Evolutionary conservation across 306 rosid species (phyloP).

Genomic region (Aeschynomene evenia): DNA sequence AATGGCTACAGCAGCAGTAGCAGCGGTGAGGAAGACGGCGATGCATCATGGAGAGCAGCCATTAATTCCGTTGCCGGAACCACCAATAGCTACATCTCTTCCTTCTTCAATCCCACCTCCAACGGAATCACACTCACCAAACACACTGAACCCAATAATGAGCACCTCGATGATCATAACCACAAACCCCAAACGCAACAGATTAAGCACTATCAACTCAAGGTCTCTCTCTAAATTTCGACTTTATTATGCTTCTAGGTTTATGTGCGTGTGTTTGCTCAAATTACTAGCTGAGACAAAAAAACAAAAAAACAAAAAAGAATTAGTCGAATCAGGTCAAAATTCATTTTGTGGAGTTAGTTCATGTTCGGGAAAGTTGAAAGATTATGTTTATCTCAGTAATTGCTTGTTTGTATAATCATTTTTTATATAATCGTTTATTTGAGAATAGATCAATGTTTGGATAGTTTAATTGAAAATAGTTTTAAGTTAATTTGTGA

Average conservation of each 20-base stretch:
- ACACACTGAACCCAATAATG: no score
- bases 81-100: conserved; percentile 32
- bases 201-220: conserved; percentile 78
- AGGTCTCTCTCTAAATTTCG: conserved; percentile 47
- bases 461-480: no score
- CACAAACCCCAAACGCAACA: conserved; percentile 43
- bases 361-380: no score
- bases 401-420: no score
- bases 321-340: no score
- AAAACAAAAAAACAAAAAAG: no score
- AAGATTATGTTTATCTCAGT: no score
- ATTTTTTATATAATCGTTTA: no score
- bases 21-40: conserved; percentile 92
- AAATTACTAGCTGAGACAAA: background rate
- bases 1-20: conserved; percentile 48
- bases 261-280: background rate
- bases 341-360: background rate
- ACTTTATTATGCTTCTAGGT: background rate
- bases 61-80: conserved; percentile 63
- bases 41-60: conserved; percentile 75
- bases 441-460: no score
- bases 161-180: background rate
- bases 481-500: no score
- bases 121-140: no score
- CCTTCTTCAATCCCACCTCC: no score